phyloP scores from a whole-genome alignment of 208 protist genomes.

The Leishmania tropica region DNA sequence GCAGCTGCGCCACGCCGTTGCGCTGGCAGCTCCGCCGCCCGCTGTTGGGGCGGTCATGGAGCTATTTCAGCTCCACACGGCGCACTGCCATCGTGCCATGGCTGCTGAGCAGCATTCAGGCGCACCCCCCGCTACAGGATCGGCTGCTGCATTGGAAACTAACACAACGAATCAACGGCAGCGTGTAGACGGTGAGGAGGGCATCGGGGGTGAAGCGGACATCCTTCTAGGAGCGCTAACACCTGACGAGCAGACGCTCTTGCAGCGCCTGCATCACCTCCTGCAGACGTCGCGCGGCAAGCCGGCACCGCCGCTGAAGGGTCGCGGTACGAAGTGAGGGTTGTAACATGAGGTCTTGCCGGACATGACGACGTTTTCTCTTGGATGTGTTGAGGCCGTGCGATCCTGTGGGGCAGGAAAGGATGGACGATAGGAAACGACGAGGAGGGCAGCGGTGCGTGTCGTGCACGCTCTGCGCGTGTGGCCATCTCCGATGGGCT shows the following conservation, averaged over 20 bases:
- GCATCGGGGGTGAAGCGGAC: not conserved
- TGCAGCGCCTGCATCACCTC: conserved; percentile 7
- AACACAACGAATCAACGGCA: too few species aligned
- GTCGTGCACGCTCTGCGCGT: not conserved
- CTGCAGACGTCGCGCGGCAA: not conserved
- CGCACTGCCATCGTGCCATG: not conserved
- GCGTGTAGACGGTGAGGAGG: not conserved
- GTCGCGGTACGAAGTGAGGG: not conserved
- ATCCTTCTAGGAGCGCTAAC: not conserved
- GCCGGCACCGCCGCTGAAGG: not conserved
- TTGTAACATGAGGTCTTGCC: not conserved
- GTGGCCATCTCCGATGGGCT: not conserved
- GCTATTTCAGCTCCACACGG: not conserved
- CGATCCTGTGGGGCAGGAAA: not conserved
- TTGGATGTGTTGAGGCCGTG: not conserved
- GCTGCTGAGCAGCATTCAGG: not conserved
- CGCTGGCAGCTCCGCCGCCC: not conserved
- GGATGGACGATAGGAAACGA: not conserved
- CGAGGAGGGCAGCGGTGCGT: not conserved
- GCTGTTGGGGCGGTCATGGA: conserved; percentile 8
- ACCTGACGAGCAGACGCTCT: not conserved
- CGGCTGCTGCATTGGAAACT: not conserved
- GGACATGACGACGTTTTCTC: not conserved
- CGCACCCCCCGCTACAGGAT: not conserved
- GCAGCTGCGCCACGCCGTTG: conserved; percentile 14